Percentiles rank a stretch among this genome's conserved stretches.
phyloP scores from a whole-genome alignment of 306 rosid species.

The Cicer cuneatum region DNA sequence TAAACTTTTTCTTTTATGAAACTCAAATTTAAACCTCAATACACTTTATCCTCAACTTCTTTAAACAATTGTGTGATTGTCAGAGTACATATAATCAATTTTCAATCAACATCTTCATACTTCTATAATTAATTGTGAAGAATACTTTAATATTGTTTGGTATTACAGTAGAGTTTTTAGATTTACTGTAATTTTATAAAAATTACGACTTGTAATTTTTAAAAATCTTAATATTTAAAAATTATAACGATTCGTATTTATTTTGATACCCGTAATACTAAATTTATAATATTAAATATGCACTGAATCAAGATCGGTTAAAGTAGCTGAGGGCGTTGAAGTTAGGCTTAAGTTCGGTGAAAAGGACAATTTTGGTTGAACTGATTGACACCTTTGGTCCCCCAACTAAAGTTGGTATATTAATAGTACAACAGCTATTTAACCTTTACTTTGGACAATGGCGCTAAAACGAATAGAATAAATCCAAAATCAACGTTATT shows the following conservation, averaged over 20 bases:
- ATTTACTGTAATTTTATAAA: no score
- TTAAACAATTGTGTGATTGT: background rate
- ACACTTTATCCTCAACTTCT: no score
- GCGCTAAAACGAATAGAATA: conserved; percentile 35
- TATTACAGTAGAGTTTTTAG: no score
- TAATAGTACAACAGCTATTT: conserved; percentile 29
- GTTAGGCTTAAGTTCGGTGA: conserved; percentile 38
- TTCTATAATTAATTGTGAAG: no score
- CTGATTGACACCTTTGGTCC: conserved; percentile 38
- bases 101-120: conserved; percentile 22
- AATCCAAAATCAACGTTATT: conserved; percentile 41
- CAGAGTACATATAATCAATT: background rate
- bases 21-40: no score
- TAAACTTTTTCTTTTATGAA: no score
- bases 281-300: no score
- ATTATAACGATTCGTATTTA: no score
- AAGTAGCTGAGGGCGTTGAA: conserved; percentile 23
- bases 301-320: conserved; percentile 16
- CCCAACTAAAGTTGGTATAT: conserved; percentile 11
- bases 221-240: no score
- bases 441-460: conserved; percentile 29
- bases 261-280: no score
- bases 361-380: conserved; percentile 45
- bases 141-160: no score
- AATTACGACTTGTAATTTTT: no score